Conservation (phyloP, 768 basidiomycete species). For the Trametes gibbosa region DNA sequence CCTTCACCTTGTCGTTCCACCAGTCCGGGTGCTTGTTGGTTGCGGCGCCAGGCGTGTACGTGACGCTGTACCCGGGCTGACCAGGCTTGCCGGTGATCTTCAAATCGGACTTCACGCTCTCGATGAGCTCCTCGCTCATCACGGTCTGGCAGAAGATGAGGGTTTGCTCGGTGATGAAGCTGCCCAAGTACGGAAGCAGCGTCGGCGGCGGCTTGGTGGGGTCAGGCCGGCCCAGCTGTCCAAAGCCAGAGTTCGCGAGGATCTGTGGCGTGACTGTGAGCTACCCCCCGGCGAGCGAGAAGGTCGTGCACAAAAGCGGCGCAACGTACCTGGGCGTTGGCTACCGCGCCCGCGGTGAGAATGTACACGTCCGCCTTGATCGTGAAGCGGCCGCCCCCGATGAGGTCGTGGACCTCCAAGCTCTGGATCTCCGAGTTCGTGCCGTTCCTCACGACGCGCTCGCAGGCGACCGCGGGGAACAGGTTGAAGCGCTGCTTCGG, state of each 20-base stretch:
- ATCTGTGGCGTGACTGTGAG: constrained; percentile 7
- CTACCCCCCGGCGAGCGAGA: no score
- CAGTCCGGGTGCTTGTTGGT: constrained; percentile 6
- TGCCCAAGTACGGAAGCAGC: constrained; percentile 12
- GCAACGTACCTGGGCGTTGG: constrained; percentile 20
- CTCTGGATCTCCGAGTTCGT: not conserved
- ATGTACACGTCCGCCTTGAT: constrained; percentile 18
- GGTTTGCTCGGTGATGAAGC: constrained; percentile 25
- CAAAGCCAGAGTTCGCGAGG: constrained; percentile 19
- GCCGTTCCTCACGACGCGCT: constrained; percentile 3
- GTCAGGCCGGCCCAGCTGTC: not conserved
- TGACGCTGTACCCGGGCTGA: not conserved
- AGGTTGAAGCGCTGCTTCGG: constrained; percentile 13
- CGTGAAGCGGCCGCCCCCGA: not conserved
- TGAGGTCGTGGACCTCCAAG: not conserved
- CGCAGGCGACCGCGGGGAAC: constrained; percentile 21
- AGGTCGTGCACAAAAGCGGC: no score
- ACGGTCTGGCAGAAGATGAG: constrained; percentile 27
- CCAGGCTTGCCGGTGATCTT: not conserved
- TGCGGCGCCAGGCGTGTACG: not conserved
- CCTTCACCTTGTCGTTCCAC: constrained; percentile 23
- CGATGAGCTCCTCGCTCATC: constrained; percentile 11
- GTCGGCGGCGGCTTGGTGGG: not conserved
- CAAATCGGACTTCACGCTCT: constrained; percentile 2
- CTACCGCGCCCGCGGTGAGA: constrained; percentile 21